Conservation (phyloP, 2,329 filamentous ascomycete genomes). For the Cercospora sesami region DNA sequence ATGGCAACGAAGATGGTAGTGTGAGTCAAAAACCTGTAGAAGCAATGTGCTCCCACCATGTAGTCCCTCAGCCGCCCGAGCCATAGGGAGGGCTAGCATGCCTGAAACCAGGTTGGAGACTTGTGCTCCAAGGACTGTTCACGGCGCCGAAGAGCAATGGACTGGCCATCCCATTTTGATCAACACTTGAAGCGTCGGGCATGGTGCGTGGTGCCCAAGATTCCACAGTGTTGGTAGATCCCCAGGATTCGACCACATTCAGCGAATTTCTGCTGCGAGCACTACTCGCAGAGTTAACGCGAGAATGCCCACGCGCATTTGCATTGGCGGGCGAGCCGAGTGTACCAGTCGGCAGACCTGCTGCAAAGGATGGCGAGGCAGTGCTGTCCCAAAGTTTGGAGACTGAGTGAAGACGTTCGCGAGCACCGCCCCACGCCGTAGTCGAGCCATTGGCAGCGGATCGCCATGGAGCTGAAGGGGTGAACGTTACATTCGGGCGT, state of each 20-base stretch:
- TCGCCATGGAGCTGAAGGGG: constrained; percentile 16
- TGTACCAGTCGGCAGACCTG: constrained; percentile 36
- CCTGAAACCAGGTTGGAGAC: constrained; percentile 12
- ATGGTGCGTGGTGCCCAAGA: constrained; percentile 25
- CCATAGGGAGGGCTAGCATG: constrained; percentile 28
- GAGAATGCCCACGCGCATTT: constrained; percentile 40
- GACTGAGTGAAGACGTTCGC: constrained; percentile 34
- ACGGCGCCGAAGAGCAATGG: constrained; percentile 45
- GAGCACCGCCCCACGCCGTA: constrained; percentile 12
- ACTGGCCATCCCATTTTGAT: constrained; percentile 41
- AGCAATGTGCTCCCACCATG: background rate
- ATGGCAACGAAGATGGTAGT: background rate
- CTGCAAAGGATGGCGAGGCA: constrained; percentile 37
- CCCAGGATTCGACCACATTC: constrained; percentile 32
- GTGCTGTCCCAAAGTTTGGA: constrained; percentile 35
- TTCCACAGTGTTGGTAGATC: constrained; percentile 22
- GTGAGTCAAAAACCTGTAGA: background rate
- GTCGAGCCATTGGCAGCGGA: constrained; percentile 4
- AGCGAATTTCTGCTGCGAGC: constrained; percentile 41
- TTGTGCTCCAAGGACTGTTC: constrained; percentile 42
- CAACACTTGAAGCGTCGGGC: constrained; percentile 27
- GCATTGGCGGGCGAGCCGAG: constrained; percentile 30
- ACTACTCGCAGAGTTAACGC: constrained; percentile 47
- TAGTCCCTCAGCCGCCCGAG: constrained; percentile 25
- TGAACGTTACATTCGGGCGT: constrained; percentile 14